Evolutionary conservation across 305 asterid genomes (phyloP).

Genomic region (Plantago lanceolata): DNA sequence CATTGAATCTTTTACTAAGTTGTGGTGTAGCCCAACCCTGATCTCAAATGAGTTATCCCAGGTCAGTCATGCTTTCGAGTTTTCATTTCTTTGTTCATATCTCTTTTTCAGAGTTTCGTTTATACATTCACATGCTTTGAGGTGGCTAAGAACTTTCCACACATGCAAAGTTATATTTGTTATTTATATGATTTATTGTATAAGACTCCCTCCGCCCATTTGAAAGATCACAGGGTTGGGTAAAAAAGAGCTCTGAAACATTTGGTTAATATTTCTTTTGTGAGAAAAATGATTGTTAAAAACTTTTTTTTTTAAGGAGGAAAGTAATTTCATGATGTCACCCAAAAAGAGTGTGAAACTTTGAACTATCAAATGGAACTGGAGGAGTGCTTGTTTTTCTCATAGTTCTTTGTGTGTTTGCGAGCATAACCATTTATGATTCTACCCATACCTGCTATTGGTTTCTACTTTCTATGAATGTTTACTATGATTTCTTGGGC

Average conservation of each 20-base stretch:
- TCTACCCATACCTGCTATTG: not conserved
- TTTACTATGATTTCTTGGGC: not conserved
- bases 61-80: constrained; percentile 41
- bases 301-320: no score
- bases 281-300: no score
- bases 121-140: not conserved
- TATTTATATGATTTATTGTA: no score
- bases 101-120: not conserved
- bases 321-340: not conserved
- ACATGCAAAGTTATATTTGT: not conserved
- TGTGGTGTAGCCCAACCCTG: constrained; percentile 91
- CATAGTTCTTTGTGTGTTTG: not conserved
- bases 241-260: no score
- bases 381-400: not conserved
- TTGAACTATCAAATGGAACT: not conserved
- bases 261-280: no score
- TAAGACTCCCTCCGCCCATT: not conserved
- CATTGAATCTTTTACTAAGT: constrained; percentile 76
- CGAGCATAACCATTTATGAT: not conserved
- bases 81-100: not conserved
- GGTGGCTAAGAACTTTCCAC: not conserved
- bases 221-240: no score
- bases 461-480: not conserved
- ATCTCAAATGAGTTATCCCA: constrained; percentile 76
- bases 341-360: not conserved